Evolutionary conservation across 140 eudicot genomes (phyloP), one percentile per base, ranked within the genome.

Genomic region (Bidens hawaiensis): DNA sequence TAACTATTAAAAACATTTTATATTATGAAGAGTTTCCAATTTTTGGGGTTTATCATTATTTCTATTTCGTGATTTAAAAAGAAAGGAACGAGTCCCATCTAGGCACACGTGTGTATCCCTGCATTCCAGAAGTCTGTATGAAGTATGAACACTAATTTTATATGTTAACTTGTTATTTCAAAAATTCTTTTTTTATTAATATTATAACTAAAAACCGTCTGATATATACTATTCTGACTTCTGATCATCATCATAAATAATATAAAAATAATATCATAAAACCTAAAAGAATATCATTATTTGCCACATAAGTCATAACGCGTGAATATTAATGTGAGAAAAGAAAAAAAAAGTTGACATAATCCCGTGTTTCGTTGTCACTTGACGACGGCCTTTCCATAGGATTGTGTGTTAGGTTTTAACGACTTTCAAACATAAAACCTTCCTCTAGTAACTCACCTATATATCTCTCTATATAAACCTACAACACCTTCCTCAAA

Each of bases 351-450:
- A 23, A 18, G n/a, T 55, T 17, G 5, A 27, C 16, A 19, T 41
- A 41, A 30, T 15, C 2, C 17, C 65, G 70, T 27, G 76, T 52
- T 14, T 13, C n/a, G 30, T 36, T 51, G 69, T 51, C 6, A 49
- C 23, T 71, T 48, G n/a, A 38, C 45, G 10, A 3, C 1, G 27
- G 13, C 38, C 6, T 23, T 68, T 70, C 45, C 68, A 60, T 60
- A 25, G 18, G 34, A n/a, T n/a, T n/a, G n/a, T 69, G 70, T 60
- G 76, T 70, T 70, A 18, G 19, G 49, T 49, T 59, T 21, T 22
- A 17, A 16, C 74, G 59, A 45, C 74, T 38, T 56, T 43, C 42
- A 15, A 60, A 42, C 54, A 4, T 15, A 41, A 42, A 24, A 21
- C 38, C 46, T 26, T 13, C 46, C 14, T 0, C 12, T 36, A 0